Evolutionary conservation across 78 protist genomes (phyloP).

Genomic region (Dictyostelium brefeldianum): DNA sequence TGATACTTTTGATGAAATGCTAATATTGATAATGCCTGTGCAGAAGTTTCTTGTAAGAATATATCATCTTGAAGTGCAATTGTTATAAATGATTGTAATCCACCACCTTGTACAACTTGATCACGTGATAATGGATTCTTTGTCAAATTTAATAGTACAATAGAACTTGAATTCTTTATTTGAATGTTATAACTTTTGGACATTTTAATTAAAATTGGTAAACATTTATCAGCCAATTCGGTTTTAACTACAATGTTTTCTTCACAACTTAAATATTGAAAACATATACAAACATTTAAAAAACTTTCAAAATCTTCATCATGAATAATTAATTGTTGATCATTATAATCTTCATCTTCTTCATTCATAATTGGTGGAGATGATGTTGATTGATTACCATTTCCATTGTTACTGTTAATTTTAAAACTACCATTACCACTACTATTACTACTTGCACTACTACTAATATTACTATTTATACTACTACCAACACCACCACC

Average conservation of each 20-base stretch:
- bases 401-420: background rate
- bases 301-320: conserved; percentile 36
- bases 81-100: conserved; percentile 31
- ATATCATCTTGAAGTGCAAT: conserved; percentile 28
- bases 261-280: conserved; percentile 37
- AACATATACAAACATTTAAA: conserved; percentile 51
- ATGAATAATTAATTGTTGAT: conserved; percentile 13
- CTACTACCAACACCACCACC: background rate
- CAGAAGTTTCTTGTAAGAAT: conserved; percentile 20
- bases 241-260: conserved; percentile 40
- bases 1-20: conserved; percentile 55
- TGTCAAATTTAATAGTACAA: conserved; percentile 40
- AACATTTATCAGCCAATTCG: conserved; percentile 35
- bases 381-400: background rate
- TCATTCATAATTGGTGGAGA: no score
- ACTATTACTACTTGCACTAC: background rate
- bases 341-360: background rate
- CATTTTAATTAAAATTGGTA: conserved; percentile 26
- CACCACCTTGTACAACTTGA: background rate
- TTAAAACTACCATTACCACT: background rate
- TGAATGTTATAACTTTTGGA: conserved; percentile 16
- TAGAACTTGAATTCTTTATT: conserved; percentile 35
- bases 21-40: conserved; percentile 58
- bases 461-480: background rate
- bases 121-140: conserved; percentile 65